phyloP scores from a whole-genome alignment of 2,329 filamentous ascomycete genomes.

The Sporothrix globosa region DNA sequence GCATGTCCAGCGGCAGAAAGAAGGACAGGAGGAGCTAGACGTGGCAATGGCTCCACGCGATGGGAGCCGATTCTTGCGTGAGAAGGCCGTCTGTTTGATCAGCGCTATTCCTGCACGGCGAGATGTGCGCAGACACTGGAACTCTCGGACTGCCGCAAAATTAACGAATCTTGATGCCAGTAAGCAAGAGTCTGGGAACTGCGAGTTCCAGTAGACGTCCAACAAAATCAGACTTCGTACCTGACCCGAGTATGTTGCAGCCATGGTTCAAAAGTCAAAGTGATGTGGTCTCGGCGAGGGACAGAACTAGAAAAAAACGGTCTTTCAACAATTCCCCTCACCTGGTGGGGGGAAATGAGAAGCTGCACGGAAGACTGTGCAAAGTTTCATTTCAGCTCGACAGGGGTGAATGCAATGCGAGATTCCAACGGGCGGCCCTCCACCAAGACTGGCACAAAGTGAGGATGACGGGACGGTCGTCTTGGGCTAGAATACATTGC shows the following conservation, averaged over 20 bases:
- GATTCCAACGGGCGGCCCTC: neutral
- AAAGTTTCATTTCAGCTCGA: constrained; percentile 33
- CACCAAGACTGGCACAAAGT: neutral
- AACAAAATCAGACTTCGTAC: neutral
- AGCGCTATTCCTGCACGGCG: neutral
- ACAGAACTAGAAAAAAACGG: neutral
- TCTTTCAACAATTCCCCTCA: neutral
- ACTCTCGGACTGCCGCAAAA: neutral
- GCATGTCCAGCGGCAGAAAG: neutral
- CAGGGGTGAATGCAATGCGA: constrained; percentile 28
- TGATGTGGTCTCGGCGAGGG: constrained; percentile 2
- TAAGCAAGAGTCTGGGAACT: neutral
- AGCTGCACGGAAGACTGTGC: constrained; percentile 11
- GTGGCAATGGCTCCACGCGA: neutral
- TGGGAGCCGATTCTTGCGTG: constrained; percentile 3
- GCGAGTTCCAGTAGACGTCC: neutral
- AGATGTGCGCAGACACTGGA: neutral
- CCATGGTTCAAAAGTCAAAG: constrained; percentile 8
- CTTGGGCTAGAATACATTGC: neutral
- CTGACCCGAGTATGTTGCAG: constrained; percentile 1
- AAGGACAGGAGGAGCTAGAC: neutral
- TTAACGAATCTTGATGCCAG: neutral
- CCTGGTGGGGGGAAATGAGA: neutral
- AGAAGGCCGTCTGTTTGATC: neutral
- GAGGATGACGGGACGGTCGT: neutral